Conservation (phyloP, 805 yeast species). For the Monosporozyma aquatica region DNA sequence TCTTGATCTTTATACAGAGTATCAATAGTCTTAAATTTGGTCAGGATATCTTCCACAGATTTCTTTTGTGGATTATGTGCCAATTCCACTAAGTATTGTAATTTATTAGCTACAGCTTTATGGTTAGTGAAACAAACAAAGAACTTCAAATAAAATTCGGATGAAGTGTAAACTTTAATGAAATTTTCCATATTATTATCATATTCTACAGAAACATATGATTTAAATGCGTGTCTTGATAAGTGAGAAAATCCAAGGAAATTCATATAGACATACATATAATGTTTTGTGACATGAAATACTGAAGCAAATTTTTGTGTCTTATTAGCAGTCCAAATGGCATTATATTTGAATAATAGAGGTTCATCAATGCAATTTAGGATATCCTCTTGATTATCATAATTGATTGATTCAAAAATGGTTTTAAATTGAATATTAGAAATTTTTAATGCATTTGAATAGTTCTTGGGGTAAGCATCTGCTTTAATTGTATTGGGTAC, state of each 20-base stretch:
- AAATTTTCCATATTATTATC: conserved; percentile 6
- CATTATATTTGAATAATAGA: conserved; percentile 51
- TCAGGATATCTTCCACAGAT: conserved; percentile 29
- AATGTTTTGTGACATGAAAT: conserved; percentile 49
- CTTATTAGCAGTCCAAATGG: conserved; percentile 60
- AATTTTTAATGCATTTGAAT: conserved; percentile 48
- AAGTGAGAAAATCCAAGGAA: conserved; percentile 66
- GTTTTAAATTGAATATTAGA: conserved; percentile 71
- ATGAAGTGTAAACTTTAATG: conserved; percentile 6
- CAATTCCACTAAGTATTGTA: conserved; percentile 50
- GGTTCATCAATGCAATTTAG: conserved; percentile 41
- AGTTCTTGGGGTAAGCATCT: conserved; percentile 45
- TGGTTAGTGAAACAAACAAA: conserved; percentile 53
- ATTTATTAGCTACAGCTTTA: conserved; percentile 41
- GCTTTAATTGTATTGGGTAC: not conserved
- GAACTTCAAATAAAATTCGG: conserved; percentile 33
- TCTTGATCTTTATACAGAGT: conserved; percentile 9
- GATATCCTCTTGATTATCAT: conserved; percentile 2
- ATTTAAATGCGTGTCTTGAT: conserved; percentile 37
- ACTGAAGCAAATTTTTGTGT: conserved; percentile 65
- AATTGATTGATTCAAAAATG: conserved; percentile 46
- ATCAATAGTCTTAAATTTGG: conserved; percentile 19
- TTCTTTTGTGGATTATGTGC: conserved; percentile 25
- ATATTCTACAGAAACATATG: conserved; percentile 45
- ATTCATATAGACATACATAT: conserved; percentile 54